Evolutionary conservation across 2,329 filamentous ascomycete species (phyloP), one percentile per base, ranked within the genome.

Genomic region (Calonectria pauciramosa): DNA sequence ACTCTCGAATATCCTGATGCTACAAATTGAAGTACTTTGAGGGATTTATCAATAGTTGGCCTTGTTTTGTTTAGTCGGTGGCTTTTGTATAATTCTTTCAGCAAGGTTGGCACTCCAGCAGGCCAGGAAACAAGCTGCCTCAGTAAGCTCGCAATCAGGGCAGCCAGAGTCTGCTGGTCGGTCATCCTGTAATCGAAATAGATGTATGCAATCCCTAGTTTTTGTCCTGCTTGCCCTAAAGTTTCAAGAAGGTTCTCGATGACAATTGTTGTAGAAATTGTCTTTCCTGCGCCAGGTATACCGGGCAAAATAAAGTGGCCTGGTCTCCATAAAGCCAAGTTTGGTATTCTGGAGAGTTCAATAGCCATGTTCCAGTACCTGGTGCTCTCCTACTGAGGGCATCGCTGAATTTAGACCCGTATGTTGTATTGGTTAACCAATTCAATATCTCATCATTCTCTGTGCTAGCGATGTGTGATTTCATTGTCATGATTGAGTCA

Each of bases 331-430:
- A 38, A 0, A 82, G 1, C 86, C 84, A 87, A 2, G 44, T 41
- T 28, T 70, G 41, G 73, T 81, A 87, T 28, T 85, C 79, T 0
- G 11, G 9, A 0, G 85, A 86, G 2, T 85, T 74, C 0, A 89
- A 75, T 1, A 89, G 78, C 87, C 87, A 89, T 64, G 84, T 68
- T 0, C 86, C 84, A 2, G 87, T 89, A 14, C 81, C 82, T 20
- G 70, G 41, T 28, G 87, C 82, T 52, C 82, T 79, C 18, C 78
- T 73, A 6, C 65, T 71, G 13, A 87, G 72, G n/a, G 82, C 80
- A 52, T 87, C 85, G 18, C 71, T 82, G 38, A 89, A 87, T 59
- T 87, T 82, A 16, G 78, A 16, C 9, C 72, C 74, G 72, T 86
- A 87, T 44, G 87, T 79, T 3, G 79, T 72, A 7, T 80, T 73